A percentile compares a stretch with the other conserved stretches of the same genome.
phyloP scores from a whole-genome alignment of 805 yeast genomes.

The Yamadazyma paraphyllophila region DNA sequence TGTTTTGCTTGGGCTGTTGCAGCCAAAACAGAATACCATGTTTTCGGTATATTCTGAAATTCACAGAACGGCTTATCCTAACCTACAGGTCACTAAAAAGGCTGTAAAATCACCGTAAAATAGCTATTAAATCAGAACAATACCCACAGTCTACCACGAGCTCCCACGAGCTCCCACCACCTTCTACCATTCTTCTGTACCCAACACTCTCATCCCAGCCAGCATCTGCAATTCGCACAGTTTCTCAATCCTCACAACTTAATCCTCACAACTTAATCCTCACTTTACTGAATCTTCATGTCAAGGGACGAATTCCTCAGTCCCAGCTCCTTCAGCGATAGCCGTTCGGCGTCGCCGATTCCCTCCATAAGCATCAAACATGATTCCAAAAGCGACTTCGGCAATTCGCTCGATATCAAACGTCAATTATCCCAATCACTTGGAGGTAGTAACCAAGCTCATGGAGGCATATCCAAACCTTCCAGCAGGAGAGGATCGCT shows the following conservation, averaged over 20 bases:
- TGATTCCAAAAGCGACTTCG: constrained; percentile 14
- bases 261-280: not conserved
- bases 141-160: too few relatives aligned
- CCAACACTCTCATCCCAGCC: too few relatives aligned
- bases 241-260: not conserved
- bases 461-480: constrained; percentile 33
- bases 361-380: constrained; percentile 32
- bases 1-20: too few relatives aligned
- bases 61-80: too few relatives aligned
- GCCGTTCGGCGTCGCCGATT: constrained; percentile 9
- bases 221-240: not conserved
- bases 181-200: too few relatives aligned
- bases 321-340: constrained; percentile 3
- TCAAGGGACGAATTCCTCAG: constrained; percentile 10
- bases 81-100: too few relatives aligned
- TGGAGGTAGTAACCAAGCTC: constrained; percentile 15
- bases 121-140: too few relatives aligned
- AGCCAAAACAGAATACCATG: too few relatives aligned
- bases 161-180: too few relatives aligned
- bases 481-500: constrained; percentile 36
- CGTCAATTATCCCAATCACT: constrained; percentile 41
- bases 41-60: too few relatives aligned
- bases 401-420: constrained; percentile 30
- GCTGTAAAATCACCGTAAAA: too few relatives aligned
- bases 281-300: constrained; percentile 5